phyloP scores from a whole-genome alignment of 129 eudicot species.

The Solidago caesia region DNA sequence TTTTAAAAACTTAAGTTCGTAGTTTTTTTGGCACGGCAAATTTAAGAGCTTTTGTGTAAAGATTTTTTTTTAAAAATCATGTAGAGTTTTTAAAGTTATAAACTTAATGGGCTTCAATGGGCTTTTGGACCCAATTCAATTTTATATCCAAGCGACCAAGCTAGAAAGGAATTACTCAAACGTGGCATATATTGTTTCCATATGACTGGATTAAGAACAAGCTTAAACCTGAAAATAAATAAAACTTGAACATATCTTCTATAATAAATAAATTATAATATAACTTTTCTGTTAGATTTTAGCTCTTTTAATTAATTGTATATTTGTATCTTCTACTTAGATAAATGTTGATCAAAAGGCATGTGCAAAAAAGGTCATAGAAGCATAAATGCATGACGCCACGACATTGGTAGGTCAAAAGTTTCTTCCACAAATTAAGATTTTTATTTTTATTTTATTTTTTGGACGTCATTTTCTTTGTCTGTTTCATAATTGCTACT shows the following conservation, averaged over 20 bases:
- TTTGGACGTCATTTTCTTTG: neutral
- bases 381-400: neutral
- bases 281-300: neutral
- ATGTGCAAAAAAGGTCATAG: conserved; percentile 11
- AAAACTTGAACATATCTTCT: neutral
- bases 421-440: conserved; percentile 14
- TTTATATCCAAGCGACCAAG: neutral
- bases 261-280: too few relatives aligned
- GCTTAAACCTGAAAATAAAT: neutral
- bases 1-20: too few relatives aligned
- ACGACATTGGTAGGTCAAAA: conserved; percentile 11
- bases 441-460: neutral
- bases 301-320: neutral
- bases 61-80: too few relatives aligned
- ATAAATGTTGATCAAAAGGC: neutral
- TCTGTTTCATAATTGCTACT: neutral
- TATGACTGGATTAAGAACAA: neutral
- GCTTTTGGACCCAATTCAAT: conserved; percentile 4
- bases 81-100: too few relatives aligned
- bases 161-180: neutral
- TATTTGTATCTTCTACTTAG: neutral
- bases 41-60: too few relatives aligned
- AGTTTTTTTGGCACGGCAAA: too few relatives aligned
- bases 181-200: neutral
- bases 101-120: neutral